These are phyloP conservation scores for Mollisia scopiformis DNA, from an alignment of 2,329 filamentous ascomycete genomes.

Conservation along the genomic window DNA sequence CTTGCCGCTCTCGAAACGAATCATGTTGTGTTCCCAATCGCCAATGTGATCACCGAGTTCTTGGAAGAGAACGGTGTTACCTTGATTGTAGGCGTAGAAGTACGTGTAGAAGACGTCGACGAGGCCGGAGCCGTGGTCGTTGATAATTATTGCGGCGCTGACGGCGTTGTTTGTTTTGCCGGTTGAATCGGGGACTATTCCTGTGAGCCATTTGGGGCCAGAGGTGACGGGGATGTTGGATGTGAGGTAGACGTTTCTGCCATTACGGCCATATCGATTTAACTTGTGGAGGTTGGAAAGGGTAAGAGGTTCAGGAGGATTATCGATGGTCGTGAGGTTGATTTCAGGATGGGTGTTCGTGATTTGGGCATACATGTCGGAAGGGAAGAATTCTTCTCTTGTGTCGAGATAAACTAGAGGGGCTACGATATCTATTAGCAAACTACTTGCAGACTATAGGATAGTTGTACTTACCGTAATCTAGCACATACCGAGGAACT, in stretches of 20 bases:
- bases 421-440: constrained; percentile 39
- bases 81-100: constrained; percentile 39
- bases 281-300: constrained; percentile 51
- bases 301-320: constrained; percentile 43
- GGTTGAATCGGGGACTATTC: constrained; percentile 52
- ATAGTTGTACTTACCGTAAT: constrained; percentile 43
- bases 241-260: constrained; percentile 50
- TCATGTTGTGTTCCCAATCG: constrained; percentile 70
- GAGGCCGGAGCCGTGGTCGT: constrained; percentile 56
- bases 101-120: constrained; percentile 40
- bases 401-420: constrained; percentile 54
- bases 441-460: neutral
- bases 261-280: constrained; percentile 43
- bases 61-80: constrained; percentile 34
- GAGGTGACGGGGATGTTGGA: constrained; percentile 50
- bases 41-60: constrained; percentile 56
- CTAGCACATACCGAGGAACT: constrained; percentile 47
- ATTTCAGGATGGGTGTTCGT: constrained; percentile 48
- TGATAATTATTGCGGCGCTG: constrained; percentile 57
- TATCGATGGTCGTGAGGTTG: constrained; percentile 43
- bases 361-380: constrained; percentile 50
- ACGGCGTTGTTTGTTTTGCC: constrained; percentile 54
- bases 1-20: constrained; percentile 60
- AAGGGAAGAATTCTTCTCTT: constrained; percentile 51
- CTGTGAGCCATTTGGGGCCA: constrained; percentile 51